A percentile compares a stretch with the other conserved stretches of the same genome.
These are phyloP conservation scores for Quercus ilex DNA, from an alignment of 306 rosid genomes.

Conservation along the genomic window DNA sequence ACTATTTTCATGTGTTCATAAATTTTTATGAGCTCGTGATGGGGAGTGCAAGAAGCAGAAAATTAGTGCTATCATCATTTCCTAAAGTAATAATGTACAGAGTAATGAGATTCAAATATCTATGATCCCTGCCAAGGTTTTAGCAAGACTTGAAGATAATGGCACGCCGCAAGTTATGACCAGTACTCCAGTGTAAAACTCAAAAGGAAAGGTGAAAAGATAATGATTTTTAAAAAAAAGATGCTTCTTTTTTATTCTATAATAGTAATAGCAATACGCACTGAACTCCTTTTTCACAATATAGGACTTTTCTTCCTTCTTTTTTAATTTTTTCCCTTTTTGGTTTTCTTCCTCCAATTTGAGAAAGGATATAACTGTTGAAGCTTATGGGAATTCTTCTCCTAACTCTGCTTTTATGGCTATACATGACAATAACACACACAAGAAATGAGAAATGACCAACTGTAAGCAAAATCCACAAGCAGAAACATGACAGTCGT, in stretches of 20 bases:
- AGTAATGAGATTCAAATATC: too few relatives aligned
- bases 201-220: background rate
- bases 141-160: background rate
- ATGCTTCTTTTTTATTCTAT: background rate
- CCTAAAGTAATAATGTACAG: too few relatives aligned
- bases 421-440: background rate
- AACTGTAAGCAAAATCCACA: constrained; percentile 18
- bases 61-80: background rate
- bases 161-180: background rate
- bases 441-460: background rate
- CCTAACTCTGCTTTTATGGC: background rate
- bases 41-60: background rate
- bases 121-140: background rate
- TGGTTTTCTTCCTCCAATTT: background rate
- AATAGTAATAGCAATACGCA: background rate
- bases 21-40: background rate
- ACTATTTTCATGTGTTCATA: background rate
- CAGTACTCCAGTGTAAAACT: background rate
- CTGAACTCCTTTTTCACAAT: background rate
- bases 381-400: background rate
- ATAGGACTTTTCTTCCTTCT: background rate
- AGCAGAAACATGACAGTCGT: background rate
- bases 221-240: background rate
- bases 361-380: background rate
- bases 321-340: background rate